Evolutionary conservation across 1,139 yeast species (phyloP).

Genomic region (Saccharomycopsis hybrid): DNA sequence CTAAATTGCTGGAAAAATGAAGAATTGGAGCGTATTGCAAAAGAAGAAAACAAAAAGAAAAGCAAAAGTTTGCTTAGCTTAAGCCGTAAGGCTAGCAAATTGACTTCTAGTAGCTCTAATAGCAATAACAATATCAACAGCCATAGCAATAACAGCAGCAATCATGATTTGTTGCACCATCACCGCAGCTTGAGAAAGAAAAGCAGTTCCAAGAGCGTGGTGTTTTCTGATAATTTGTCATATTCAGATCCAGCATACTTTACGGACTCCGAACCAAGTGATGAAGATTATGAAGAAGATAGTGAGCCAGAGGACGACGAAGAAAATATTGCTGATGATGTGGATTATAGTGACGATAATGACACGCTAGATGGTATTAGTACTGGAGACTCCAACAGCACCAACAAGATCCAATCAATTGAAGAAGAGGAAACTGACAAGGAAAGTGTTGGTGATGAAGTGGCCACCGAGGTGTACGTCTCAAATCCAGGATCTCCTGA

Average conservation of each 20-base stretch:
- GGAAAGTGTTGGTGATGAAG: slow-evolving; percentile 15
- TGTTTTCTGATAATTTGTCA: slow-evolving; percentile 31
- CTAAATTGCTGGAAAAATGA: slow-evolving; percentile 90
- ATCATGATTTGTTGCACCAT: not conserved
- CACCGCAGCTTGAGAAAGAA: slow-evolving; percentile 8
- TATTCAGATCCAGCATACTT: slow-evolving; percentile 27
- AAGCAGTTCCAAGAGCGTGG: slow-evolving; percentile 29
- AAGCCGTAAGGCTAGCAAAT: slow-evolving; percentile 13
- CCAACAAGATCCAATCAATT: not conserved
- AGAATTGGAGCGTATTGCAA: slow-evolving; percentile 46
- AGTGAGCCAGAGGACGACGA: slow-evolving; percentile 9
- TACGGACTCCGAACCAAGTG: slow-evolving; percentile 25
- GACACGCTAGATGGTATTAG: slow-evolving; percentile 3
- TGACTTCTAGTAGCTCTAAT: slow-evolving; percentile 1
- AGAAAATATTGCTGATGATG: slow-evolving; percentile 6
- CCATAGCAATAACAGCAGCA: not conserved
- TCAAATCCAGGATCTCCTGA: slow-evolving; percentile 6
- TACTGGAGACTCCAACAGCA: not conserved
- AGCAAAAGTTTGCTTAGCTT: slow-evolving; percentile 13
- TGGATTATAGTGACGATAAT: slow-evolving; percentile 11
- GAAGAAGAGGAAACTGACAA: slow-evolving; percentile 10
- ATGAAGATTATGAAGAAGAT: slow-evolving; percentile 23
- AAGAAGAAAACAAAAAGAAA: slow-evolving; percentile 21
- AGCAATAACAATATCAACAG: not conserved
- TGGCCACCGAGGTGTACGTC: slow-evolving; percentile 7